phyloP scores from a whole-genome alignment of 306 rosid species.

The Luffa aegyptiaca region DNA sequence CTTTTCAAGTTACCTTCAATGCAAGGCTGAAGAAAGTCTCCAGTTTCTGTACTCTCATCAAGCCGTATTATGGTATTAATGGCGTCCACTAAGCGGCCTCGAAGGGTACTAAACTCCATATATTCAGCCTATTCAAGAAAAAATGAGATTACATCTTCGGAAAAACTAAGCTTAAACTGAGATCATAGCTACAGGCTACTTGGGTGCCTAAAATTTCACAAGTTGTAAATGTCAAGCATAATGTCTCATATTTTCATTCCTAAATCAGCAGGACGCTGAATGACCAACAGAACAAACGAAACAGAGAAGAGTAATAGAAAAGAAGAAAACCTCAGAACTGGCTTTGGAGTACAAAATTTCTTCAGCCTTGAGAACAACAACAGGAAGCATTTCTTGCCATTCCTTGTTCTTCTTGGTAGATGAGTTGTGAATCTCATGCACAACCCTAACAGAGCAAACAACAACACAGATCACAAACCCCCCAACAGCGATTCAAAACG shows the following conservation, averaged over 20 bases:
- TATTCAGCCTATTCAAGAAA: conserved; percentile 50
- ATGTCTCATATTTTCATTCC: not conserved
- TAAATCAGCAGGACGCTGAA: not conserved
- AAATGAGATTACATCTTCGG: conserved; percentile 8
- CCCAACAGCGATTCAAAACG: not conserved
- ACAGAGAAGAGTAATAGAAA: not conserved
- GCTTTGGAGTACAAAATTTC: conserved; percentile 82
- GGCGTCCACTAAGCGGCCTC: conserved; percentile 59
- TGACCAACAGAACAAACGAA: not conserved
- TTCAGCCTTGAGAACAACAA: conserved; percentile 68
- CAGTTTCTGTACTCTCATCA: conserved; percentile 47
- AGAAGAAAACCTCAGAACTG: conserved; percentile 46
- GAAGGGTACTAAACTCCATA: conserved; percentile 50
- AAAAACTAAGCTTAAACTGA: not conserved
- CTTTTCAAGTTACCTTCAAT: conserved; percentile 52
- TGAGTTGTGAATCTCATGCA: conserved; percentile 43
- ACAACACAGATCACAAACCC: not conserved
- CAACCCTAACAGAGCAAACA: conserved; percentile 35
- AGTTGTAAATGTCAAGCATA: not conserved
- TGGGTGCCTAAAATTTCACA: not conserved
- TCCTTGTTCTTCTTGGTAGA: conserved; percentile 64
- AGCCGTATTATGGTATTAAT: conserved; percentile 53
- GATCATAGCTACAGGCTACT: not conserved
- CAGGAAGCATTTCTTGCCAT: conserved; percentile 76
- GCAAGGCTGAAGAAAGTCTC: conserved; percentile 67